phyloP scores from a whole-genome alignment of 2,329 filamentous ascomycete species.

The Ophiostoma quercus region DNA sequence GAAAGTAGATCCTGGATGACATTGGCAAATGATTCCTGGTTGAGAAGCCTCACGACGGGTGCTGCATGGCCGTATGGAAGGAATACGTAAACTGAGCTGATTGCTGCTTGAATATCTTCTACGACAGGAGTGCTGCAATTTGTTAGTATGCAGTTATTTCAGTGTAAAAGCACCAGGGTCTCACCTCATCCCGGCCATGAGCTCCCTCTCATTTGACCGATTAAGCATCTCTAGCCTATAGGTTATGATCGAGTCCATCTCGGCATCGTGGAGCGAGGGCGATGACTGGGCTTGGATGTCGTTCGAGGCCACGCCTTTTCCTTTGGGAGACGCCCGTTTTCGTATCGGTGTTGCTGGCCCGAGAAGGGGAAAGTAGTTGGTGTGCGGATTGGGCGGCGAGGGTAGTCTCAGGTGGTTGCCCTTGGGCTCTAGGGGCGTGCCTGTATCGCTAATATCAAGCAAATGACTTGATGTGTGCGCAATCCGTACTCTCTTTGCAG shows the following conservation, averaged over 20 bases:
- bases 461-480: neutral
- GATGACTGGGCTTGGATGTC: neutral
- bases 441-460: neutral
- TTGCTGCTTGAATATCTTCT: neutral
- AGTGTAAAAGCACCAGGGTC: neutral
- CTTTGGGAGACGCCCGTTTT: neutral
- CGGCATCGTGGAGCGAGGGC: neutral
- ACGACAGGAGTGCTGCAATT: neutral
- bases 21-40: constrained; percentile 17
- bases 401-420: neutral
- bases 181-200: neutral
- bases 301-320: neutral
- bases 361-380: constrained; percentile 20
- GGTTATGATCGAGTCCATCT: neutral
- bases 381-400: constrained; percentile 18
- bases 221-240: neutral
- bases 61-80: constrained; percentile 18
- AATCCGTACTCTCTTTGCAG: constrained; percentile 7
- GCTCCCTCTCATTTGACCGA: neutral
- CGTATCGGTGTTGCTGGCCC: constrained; percentile 14
- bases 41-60: constrained; percentile 18
- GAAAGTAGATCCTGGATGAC: constrained; percentile 7
- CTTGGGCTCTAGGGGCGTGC: neutral
- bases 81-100: neutral
- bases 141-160: neutral